These are phyloP conservation scores for Macrophomina tecta DNA, from an alignment of 2,329 filamentous ascomycete species.

Conservation along the genomic window DNA sequence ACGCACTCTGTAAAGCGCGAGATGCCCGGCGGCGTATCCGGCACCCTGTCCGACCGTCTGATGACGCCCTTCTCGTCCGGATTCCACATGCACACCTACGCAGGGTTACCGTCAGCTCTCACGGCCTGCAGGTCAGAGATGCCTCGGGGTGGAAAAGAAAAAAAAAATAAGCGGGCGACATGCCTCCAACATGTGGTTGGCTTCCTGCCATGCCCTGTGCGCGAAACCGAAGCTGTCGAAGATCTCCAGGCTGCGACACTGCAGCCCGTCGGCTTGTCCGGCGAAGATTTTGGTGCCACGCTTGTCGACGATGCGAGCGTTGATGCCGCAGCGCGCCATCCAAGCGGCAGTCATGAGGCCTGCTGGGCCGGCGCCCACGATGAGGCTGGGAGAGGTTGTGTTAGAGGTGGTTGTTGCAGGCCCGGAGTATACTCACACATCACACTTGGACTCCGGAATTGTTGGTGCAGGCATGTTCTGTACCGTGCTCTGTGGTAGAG, in stretches of 20 bases:
- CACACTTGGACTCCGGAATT: slow-evolving; percentile 41
- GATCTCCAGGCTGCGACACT: slow-evolving; percentile 51
- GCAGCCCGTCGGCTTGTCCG: slow-evolving; percentile 51
- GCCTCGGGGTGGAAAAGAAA: too few species aligned
- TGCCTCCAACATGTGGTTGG: slow-evolving; percentile 73
- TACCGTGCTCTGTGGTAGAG: not conserved
- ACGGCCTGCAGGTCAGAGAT: too few species aligned
- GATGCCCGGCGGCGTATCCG: slow-evolving; percentile 67
- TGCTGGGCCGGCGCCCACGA: slow-evolving; percentile 48
- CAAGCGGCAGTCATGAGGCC: slow-evolving; percentile 50
- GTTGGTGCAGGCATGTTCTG: slow-evolving; percentile 35
- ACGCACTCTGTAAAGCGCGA: slow-evolving; percentile 70
- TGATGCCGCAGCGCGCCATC: slow-evolving; percentile 49
- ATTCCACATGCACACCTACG: slow-evolving; percentile 57
- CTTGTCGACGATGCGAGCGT: slow-evolving; percentile 51
- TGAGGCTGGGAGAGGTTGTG: slow-evolving; percentile 35
- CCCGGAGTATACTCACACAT: slow-evolving; percentile 38
- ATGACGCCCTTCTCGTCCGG: slow-evolving; percentile 65
- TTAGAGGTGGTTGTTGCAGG: not conserved
- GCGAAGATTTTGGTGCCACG: slow-evolving; percentile 47
- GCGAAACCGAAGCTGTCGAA: slow-evolving; percentile 70
- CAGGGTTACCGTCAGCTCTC: slow-evolving; percentile 3
- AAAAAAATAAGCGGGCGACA: slow-evolving; percentile 29
- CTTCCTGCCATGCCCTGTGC: slow-evolving; percentile 68
- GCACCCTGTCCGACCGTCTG: slow-evolving; percentile 64